phyloP scores from a whole-genome alignment of 306 rosid species.

The Cucurbita ficifolia region DNA sequence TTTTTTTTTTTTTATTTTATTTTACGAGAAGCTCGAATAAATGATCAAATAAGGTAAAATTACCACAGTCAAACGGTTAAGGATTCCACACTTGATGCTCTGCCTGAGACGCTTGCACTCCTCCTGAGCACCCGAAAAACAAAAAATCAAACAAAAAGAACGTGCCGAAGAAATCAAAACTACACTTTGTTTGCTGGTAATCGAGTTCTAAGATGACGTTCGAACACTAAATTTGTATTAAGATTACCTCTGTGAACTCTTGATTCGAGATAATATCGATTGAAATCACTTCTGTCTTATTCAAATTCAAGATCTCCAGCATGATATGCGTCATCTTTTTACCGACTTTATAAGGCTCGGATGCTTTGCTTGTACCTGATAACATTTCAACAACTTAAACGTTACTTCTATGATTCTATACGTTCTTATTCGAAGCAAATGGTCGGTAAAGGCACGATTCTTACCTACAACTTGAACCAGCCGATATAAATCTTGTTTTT shows the following conservation, averaged over 20 bases:
- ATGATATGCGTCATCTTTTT: constrained; percentile 63
- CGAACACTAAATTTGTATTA: not conserved
- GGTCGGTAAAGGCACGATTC: constrained; percentile 1
- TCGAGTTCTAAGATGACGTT: not conserved
- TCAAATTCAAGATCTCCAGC: constrained; percentile 90
- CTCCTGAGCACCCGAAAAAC: constrained; percentile 31
- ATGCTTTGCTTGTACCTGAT: constrained; percentile 89
- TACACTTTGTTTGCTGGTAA: not conserved
- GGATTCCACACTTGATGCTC: constrained; percentile 94
- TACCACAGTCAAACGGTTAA: constrained; percentile 86
- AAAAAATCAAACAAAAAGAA: not conserved
- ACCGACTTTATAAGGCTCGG: constrained; percentile 97
- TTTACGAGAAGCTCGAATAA: not conserved
- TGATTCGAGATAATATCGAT: constrained; percentile 95
- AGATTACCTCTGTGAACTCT: constrained; percentile 94
- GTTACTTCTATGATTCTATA: not conserved
- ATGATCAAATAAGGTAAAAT: constrained; percentile 8
- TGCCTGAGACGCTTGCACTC: constrained; percentile 98
- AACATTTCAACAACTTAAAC: constrained; percentile 7
- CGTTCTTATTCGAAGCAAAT: not conserved
- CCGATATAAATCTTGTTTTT: constrained; percentile 98
- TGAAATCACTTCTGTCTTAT: constrained; percentile 87
- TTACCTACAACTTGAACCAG: constrained; percentile 97
- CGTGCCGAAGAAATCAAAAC: not conserved
- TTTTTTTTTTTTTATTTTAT: no score